phyloP scores from a whole-genome alignment of 441 rosid genomes.

The Adansonia grandidieri region DNA sequence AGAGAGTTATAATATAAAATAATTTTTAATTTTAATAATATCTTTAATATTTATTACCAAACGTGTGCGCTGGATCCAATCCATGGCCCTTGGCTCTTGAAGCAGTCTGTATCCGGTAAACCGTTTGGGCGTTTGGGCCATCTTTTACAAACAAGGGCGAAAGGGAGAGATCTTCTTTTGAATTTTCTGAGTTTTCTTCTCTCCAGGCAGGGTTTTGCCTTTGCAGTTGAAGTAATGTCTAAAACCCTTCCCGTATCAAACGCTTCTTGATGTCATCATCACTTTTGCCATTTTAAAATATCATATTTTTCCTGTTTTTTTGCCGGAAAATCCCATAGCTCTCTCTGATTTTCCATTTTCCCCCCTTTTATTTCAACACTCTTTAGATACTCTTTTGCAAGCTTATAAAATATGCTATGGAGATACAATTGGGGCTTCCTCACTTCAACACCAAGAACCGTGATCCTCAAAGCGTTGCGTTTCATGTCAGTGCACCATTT shows the following conservation, averaged over 20 bases:
- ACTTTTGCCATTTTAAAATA: background rate
- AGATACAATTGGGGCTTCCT: conserved; percentile 43
- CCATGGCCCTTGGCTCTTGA: background rate
- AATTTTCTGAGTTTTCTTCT: too few species aligned
- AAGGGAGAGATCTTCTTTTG: too few species aligned
- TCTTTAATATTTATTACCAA: too few species aligned
- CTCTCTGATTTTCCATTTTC: background rate
- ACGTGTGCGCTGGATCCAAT: too few species aligned
- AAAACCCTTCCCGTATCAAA: background rate
- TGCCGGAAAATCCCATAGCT: background rate
- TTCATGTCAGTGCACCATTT: conserved; percentile 24
- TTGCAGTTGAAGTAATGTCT: background rate
- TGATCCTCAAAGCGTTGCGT: conserved; percentile 31
- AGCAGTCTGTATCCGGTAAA: background rate
- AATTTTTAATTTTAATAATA: too few species aligned
- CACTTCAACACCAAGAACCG: conserved; percentile 15
- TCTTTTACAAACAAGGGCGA: background rate
- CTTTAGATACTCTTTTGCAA: background rate
- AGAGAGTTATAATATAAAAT: too few species aligned
- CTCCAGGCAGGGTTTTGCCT: too few species aligned
- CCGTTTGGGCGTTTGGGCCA: background rate
- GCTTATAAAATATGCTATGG: conserved; percentile 45
- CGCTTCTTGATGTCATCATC: background rate
- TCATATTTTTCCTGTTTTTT: background rate
- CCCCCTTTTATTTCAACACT: background rate